Evolutionary conservation across 345 rosid species (phyloP), one percentile per base, ranked within the genome.

Genomic region (Heritiera fomes): DNA sequence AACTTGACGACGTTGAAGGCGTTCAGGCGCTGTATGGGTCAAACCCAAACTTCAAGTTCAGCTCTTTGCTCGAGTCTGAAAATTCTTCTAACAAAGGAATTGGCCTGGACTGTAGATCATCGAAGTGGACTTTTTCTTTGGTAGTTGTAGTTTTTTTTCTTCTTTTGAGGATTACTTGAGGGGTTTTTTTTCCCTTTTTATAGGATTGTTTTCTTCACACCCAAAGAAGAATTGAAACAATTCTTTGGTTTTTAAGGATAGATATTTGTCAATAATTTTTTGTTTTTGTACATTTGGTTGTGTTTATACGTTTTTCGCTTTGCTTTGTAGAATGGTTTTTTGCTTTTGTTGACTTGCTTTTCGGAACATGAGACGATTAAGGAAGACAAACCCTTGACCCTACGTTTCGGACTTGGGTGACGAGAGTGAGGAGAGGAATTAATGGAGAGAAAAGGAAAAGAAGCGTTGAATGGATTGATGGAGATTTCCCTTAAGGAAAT

Each of bases 1-100:
- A 81, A 81, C 82, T 91, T 4, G 97, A 95, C 73, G 98, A 95
- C 77, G 94, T 92, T 86, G 89, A 91, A n/a, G 98, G 98, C 1
- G 81, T 91, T 17, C 88, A 93, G 53, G 90, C 90, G 8, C 72
- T 95, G 53, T 95, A 93, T 23, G 98, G 98, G 43, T 76, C 91
- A 66, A 95, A 95, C 38, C 99, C 99, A 0, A 88, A 87, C 60
- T 86, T 93, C 84, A 87, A 77, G 85, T 78, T 86, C 67, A 88
- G 90, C 78, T 88, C 95, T 17, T 80, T 92, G 77, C 65, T 87
- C 73, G 90, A 81, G 62, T 84, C 91, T 3, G 94, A 90, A 74
- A 83, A 90, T 77, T 87, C 93, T 63, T 77, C 84, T 2, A 85
- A 85, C 82, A n/a, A 75, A 41, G 90, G 80, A 20, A 62, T 46